A percentile compares a stretch with the other conserved stretches of the same genome.
Evolutionary conservation across 2,329 filamentous ascomycete genomes (phyloP).

Genomic region (Cladosporium sp.): DNA sequence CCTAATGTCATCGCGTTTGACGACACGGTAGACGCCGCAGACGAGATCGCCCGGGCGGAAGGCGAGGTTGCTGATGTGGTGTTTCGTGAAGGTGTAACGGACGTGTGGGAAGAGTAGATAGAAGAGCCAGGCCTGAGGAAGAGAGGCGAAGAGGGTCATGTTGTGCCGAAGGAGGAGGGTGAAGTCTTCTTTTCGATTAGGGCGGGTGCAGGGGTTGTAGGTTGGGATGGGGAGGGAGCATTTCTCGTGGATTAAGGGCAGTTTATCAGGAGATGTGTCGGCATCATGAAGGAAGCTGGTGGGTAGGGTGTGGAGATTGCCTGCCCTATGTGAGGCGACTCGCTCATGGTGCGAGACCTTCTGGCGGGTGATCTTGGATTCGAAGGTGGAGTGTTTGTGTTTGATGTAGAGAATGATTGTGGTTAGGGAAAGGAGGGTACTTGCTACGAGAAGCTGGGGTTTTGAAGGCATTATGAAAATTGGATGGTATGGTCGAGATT

Average conservation of each 20-base stretch:
- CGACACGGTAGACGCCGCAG: constrained; percentile 20
- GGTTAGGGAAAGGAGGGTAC: neutral
- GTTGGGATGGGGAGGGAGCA: neutral
- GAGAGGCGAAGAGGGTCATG: constrained; percentile 17
- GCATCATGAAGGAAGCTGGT: too few relatives aligned
- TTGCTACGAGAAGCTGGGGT: too few relatives aligned
- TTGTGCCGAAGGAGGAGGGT: constrained; percentile 19
- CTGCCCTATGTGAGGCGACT: neutral
- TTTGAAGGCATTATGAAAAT: too few relatives aligned
- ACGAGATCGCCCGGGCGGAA: constrained; percentile 22
- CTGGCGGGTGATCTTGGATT: neutral
- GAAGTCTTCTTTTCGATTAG: constrained; percentile 17
- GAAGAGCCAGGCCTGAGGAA: constrained; percentile 17
- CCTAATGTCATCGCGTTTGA: constrained; percentile 15
- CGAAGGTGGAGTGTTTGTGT: neutral
- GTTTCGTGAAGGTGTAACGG: constrained; percentile 17
- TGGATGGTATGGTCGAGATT: too few relatives aligned
- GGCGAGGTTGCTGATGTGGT: constrained; percentile 17
- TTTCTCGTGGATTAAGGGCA: neutral
- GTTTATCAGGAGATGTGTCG: too few relatives aligned
- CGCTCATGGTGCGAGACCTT: neutral
- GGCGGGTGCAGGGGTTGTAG: constrained; percentile 1
- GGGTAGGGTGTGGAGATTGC: neutral
- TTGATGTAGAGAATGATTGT: neutral
- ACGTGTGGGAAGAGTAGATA: constrained; percentile 15